Evolutionary conservation across 164 flowering plant species (phyloP), one percentile per base, ranked within the genome.

Genomic region (Litsea cubeba): DNA sequence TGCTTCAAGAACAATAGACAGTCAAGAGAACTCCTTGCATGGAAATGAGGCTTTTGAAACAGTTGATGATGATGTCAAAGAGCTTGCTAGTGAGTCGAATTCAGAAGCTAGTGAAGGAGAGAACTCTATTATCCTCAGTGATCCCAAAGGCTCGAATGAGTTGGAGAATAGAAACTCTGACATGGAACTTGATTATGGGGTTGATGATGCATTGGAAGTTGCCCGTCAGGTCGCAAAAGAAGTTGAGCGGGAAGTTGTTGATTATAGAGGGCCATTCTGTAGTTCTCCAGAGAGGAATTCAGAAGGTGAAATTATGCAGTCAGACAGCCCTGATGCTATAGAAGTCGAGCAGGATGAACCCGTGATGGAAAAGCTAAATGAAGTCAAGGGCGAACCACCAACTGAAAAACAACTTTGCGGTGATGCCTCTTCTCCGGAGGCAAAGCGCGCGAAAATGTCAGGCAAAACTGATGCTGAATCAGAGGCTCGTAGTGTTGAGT

Each of bases 11-110:
- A 81, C 76, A 54, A 17, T 50, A 18, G 82, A 82, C 64, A 77
- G 79, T 74, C 60, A 65, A 12, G 81, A 73, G n/a, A 73, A 76
- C 77, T 60, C 79, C 46, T 65, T 79, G 50, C 71, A 80, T 17
- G 78, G 72, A 75, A 79, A 70, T 76, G 87, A 80, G 70, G 79
- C 74, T 40, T 12, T 57, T 54, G 82, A 70, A 63, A 76, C 72
- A 30, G 62, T 35, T 50, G 49, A 62, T 76, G 46, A 25, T 7
- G 76, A 78, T 70, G 73, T 64, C n/a, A 77, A 82, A 70, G 83
- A 74, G 49, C 76, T 72, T 65, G 57, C 24, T 22, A 75, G 79
- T 65, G 83, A 79, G 71, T 68, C 82, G 40, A 50, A 54, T 71
- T 35, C 50, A 49, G 71, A 58, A 57, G 63, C 60, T 23, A 57